Evolutionary conservation across 106 monocot genomes (phyloP).

Genomic region (Phalaenopsis aphrodite): DNA sequence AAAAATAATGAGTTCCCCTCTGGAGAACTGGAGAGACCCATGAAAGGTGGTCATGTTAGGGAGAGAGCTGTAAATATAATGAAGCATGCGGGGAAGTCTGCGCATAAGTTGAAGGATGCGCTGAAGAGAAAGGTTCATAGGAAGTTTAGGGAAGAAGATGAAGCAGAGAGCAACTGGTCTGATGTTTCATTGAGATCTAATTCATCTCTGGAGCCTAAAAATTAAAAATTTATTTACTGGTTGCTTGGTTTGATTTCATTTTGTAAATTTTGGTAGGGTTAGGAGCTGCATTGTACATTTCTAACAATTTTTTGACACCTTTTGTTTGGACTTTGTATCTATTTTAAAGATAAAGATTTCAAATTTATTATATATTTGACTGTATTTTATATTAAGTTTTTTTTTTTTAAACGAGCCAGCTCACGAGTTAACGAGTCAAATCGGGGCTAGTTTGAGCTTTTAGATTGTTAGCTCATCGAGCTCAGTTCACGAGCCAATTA

Average conservation of each 20-base stretch:
- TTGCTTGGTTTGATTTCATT: background rate
- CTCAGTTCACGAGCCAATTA: too few species aligned
- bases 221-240: background rate
- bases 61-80: background rate
- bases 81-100: slow-evolving; percentile 3
- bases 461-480: too few species aligned
- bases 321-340: background rate
- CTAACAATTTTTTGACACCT: background rate
- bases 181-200: background rate
- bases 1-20: too few species aligned
- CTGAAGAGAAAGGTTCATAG: background rate
- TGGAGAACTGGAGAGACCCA: background rate
- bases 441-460: too few species aligned
- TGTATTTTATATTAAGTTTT: too few species aligned
- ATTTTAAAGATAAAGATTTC: too few species aligned
- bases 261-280: background rate
- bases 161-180: background rate
- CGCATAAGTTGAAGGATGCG: background rate
- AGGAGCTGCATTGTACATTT: background rate
- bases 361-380: too few species aligned
- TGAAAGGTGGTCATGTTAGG: background rate
- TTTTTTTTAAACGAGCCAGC: too few species aligned
- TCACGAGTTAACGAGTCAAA: too few species aligned
- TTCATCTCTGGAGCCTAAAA: background rate
- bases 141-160: slow-evolving; percentile 6